These are phyloP conservation scores for Neurospora sp. DNA, from an alignment of 495 filamentous ascomycete genomes.

Conservation along the genomic window DNA sequence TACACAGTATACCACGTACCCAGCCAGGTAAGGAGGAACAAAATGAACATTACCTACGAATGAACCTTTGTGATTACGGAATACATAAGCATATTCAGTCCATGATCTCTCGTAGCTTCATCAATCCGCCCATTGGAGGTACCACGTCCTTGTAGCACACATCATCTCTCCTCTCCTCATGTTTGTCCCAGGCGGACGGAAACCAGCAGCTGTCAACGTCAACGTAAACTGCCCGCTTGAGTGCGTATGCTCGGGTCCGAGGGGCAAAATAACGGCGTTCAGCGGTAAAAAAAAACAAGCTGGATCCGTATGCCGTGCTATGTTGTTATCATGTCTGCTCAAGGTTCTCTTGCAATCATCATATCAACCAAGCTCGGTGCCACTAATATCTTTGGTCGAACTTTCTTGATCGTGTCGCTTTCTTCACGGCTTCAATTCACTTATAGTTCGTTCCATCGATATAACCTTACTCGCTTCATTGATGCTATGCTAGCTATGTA, in stretches of 20 bases:
- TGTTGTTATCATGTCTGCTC: not conserved
- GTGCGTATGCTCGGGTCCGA: not conserved
- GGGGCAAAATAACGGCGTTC: not conserved
- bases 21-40: too few species aligned
- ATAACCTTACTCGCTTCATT: not conserved
- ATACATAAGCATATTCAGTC: too few species aligned
- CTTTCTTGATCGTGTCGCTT: not conserved
- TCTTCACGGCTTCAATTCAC: not conserved
- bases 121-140: not conserved
- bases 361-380: too few species aligned
- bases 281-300: not conserved
- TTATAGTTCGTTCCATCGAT: not conserved
- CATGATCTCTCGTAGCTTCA: not conserved
- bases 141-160: not conserved
- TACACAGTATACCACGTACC: too few species aligned
- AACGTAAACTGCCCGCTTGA: not conserved
- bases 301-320: not conserved
- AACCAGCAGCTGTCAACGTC: not conserved
- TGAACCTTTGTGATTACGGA: too few species aligned
- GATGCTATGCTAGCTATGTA: not conserved
- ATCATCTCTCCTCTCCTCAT: not conserved
- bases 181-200: not conserved
- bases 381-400: not conserved
- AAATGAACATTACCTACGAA: too few species aligned
- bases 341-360: too few species aligned